Conservation (phyloP, 371 early-diverging fungal species). For the Lichtheimia hyalospora region DNA sequence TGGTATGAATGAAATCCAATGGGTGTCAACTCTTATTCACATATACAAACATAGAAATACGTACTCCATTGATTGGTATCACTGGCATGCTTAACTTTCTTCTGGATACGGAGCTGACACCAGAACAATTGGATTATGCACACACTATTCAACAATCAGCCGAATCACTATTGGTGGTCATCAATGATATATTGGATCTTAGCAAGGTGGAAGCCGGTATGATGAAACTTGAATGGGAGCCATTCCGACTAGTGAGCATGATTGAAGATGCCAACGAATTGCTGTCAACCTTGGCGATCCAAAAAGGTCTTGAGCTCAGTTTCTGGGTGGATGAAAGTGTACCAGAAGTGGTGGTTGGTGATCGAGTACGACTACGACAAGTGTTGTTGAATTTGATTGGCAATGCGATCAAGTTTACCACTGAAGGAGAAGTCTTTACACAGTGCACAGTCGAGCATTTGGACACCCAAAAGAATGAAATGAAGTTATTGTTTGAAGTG, state of each 20-base stretch:
- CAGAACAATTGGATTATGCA: slow-evolving; percentile 66
- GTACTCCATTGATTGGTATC: slow-evolving; percentile 67
- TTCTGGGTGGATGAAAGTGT: slow-evolving; percentile 63
- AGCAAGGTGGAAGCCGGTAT: slow-evolving; percentile 74
- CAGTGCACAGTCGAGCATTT: slow-evolving; percentile 48
- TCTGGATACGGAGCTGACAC: slow-evolving; percentile 60
- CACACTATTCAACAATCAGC: slow-evolving; percentile 68
- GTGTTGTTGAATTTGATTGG: slow-evolving; percentile 59
- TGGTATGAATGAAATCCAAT: slow-evolving; percentile 26
- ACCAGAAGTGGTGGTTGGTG: slow-evolving; percentile 59
- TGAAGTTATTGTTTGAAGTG: slow-evolving; percentile 60
- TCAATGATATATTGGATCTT: slow-evolving; percentile 70
- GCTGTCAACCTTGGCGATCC: slow-evolving; percentile 59
- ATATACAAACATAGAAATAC: slow-evolving; percentile 43
- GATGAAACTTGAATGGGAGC: slow-evolving; percentile 68
- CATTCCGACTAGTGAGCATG: slow-evolving; percentile 60
- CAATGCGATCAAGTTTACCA: slow-evolving; percentile 69
- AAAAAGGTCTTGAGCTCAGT: slow-evolving; percentile 59
- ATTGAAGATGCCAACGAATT: slow-evolving; percentile 65
- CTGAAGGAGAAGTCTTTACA: slow-evolving; percentile 62
- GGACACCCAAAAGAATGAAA: slow-evolving; percentile 23
- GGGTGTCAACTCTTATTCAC: background rate
- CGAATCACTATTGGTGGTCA: slow-evolving; percentile 62
- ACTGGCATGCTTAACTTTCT: slow-evolving; percentile 68
- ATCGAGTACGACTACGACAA: slow-evolving; percentile 59